Conservation (phyloP, 345 rosid species). For the Salix dunnii region DNA sequence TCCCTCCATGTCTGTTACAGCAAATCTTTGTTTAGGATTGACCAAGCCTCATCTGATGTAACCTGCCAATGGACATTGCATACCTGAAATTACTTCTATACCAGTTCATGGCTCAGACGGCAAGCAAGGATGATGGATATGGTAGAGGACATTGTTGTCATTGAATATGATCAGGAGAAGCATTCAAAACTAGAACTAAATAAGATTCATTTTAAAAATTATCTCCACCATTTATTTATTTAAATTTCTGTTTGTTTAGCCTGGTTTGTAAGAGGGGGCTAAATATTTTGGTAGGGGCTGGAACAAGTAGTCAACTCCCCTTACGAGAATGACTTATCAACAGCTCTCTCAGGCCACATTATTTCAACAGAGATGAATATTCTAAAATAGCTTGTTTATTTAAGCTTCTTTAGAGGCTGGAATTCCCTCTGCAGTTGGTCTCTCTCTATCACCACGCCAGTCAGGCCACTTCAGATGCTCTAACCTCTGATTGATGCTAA, state of each 20-base stretch:
- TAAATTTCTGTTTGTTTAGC: not conserved
- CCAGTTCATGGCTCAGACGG: not conserved
- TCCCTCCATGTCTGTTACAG: not conserved
- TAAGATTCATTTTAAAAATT: not conserved
- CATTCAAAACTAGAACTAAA: not conserved
- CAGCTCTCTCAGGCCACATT: too few species aligned
- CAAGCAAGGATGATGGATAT: not conserved
- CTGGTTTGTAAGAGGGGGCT: not conserved
- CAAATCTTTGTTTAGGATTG: not conserved
- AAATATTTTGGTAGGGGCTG: not conserved
- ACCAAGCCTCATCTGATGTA: not conserved
- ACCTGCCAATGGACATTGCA: not conserved
- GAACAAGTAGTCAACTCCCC: slow-evolving; percentile 3
- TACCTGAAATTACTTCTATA: not conserved
- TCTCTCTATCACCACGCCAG: too few species aligned
- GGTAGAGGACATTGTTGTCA: not conserved
- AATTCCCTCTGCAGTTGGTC: too few species aligned
- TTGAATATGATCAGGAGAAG: not conserved
- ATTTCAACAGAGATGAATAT: too few species aligned
- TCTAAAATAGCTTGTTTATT: too few species aligned
- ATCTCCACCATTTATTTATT: not conserved
- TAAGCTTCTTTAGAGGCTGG: too few species aligned
- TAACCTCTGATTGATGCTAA: too few species aligned
- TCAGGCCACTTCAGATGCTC: too few species aligned
- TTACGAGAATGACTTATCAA: too few species aligned